A percentile compares a stretch with the other conserved stretches of the same genome.
Conservation (phyloP, 2,329 filamentous ascomycete species). For the Escovopsis weberi region DNA sequence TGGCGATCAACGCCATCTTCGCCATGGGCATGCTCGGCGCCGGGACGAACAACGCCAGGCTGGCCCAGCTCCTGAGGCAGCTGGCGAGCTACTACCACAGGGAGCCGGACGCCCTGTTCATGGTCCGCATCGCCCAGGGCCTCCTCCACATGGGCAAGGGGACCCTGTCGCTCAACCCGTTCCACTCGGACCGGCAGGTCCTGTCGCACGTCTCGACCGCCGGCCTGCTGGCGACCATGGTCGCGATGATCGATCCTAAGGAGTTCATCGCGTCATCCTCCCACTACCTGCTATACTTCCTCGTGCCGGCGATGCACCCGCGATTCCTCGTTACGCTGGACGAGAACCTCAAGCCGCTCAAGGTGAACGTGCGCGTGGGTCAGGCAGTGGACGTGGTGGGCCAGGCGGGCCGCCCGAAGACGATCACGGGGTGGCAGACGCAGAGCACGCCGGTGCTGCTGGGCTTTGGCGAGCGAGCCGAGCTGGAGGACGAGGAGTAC, state of each 20-base stretch:
- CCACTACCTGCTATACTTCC: conserved; percentile 95
- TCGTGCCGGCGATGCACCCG: conserved; percentile 93
- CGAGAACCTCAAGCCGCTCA: conserved; percentile 83
- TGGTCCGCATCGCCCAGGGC: conserved; percentile 97
- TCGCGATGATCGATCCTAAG: conserved; percentile 92
- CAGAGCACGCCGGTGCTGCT: conserved; percentile 96
- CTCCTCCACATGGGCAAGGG: conserved; percentile 98
- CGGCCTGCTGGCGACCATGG: conserved; percentile 75
- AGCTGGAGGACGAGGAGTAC: conserved; percentile 96
- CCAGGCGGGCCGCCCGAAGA: conserved; percentile 93
- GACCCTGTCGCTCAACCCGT: conserved; percentile 89
- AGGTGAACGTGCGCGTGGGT: conserved; percentile 91
- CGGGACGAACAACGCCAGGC: conserved; percentile 92
- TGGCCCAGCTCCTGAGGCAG: conserved; percentile 88
- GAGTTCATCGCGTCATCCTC: conserved; percentile 52
- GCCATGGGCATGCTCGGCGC: conserved; percentile 96
- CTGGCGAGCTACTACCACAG: conserved; percentile 96
- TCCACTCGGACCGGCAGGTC: conserved; percentile 96
- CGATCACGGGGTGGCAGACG: conserved; percentile 98
- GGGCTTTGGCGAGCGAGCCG: conserved; percentile 87
- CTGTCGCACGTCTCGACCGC: conserved; percentile 83
- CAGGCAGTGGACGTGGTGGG: conserved; percentile 97
- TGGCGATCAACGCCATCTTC: conserved; percentile 96
- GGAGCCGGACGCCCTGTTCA: conserved; percentile 91
- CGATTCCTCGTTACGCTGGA: conserved; percentile 93